A percentile compares a stretch with the other conserved stretches of the same genome.
Conservation (phyloP, 805 yeast genomes). For the Priceomyces melissophilus region DNA sequence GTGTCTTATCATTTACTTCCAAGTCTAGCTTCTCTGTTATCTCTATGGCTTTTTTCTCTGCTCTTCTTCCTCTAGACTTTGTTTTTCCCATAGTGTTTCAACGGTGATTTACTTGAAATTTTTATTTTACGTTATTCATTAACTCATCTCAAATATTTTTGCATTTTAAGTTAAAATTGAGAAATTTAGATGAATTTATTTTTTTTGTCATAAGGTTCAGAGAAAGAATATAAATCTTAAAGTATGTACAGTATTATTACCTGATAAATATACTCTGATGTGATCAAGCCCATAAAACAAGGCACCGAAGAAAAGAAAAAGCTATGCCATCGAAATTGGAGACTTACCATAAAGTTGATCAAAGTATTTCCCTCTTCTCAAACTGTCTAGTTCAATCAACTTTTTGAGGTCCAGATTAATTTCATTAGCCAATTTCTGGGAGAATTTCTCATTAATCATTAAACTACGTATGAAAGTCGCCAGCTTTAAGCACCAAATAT, state of each 20-base stretch:
- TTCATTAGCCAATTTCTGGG: constrained; percentile 21
- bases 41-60: constrained; percentile 25
- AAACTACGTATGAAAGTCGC: constrained; percentile 45
- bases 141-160: constrained; percentile 2
- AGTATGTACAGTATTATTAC: no score
- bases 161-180: neutral
- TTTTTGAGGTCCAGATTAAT: constrained; percentile 34
- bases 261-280: no score
- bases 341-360: constrained; percentile 28
- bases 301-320: constrained; percentile 1
- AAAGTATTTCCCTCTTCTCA: constrained; percentile 57
- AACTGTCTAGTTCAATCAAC: constrained; percentile 58
- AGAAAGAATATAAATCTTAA: no score
- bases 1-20: constrained; percentile 6
- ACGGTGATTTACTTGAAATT: neutral
- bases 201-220: no score
- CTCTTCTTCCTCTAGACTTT: constrained; percentile 43
- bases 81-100: constrained; percentile 12
- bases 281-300: no score
- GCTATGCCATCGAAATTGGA: neutral
- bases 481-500: constrained; percentile 74
- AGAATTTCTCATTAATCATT: constrained; percentile 11
- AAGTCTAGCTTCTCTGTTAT: constrained; percentile 11
- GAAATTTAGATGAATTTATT: neutral
- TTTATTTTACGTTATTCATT: constrained; percentile 2